Conservation (phyloP, 805 yeast genomes). For the Saccharomycopsis babjevae region DNA sequence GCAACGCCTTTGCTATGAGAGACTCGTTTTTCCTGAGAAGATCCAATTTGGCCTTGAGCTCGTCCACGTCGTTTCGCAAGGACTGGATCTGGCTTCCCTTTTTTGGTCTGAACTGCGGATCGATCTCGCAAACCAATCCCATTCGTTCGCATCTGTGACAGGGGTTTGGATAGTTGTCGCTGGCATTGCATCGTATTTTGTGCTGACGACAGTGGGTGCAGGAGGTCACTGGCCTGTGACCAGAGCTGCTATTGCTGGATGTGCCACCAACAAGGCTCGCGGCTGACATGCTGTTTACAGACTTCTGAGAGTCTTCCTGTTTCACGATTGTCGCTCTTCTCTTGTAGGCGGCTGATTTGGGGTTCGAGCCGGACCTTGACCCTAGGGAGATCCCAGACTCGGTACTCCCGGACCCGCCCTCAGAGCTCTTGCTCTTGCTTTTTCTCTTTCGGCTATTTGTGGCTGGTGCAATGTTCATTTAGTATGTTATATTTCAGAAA, state of each 20-base stretch:
- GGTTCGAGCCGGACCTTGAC: neutral
- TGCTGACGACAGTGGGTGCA: conserved; percentile 94
- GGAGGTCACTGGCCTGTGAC: conserved; percentile 82
- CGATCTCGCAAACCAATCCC: conserved; percentile 76
- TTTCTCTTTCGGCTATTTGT: neutral
- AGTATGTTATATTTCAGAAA: neutral
- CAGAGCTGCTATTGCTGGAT: conserved; percentile 24
- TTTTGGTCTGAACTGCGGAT: conserved; percentile 83
- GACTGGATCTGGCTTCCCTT: conserved; percentile 86
- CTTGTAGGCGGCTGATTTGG: neutral
- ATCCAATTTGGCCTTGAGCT: conserved; percentile 62
- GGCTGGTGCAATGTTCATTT: conserved; percentile 13
- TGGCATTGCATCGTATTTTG: conserved; percentile 86
- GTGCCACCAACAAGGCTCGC: neutral
- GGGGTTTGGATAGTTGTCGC: conserved; percentile 69
- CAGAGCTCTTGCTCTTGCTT: neutral
- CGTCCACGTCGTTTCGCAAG: conserved; percentile 76
- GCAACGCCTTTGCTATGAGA: conserved; percentile 53
- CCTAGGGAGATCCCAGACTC: neutral
- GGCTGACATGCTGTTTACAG: neutral
- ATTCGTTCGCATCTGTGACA: conserved; percentile 77
- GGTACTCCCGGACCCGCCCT: neutral
- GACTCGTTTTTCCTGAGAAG: conserved; percentile 56
- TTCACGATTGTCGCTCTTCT: neutral
- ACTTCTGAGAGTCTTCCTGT: neutral